These are phyloP conservation scores for Tricholoma bakamatsutake DNA, from an alignment of 768 basidiomycete genomes.

Conservation along the genomic window DNA sequence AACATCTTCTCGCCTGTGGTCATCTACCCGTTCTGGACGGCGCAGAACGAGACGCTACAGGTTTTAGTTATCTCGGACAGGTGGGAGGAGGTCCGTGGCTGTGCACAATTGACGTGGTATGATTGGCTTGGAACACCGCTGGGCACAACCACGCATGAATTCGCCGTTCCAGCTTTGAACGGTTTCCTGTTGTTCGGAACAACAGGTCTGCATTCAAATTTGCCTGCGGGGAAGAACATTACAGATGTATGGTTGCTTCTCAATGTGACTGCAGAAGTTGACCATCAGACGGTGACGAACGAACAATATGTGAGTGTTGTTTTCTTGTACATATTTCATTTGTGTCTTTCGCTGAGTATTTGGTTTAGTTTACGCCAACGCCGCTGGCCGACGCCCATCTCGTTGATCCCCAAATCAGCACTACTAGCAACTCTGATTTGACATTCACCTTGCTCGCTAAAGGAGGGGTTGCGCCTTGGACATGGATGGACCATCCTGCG, in stretches of 20 bases:
- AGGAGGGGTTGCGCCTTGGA: conserved; percentile 51
- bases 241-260: conserved; percentile 47
- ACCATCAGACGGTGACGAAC: conserved; percentile 35
- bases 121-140: conserved; percentile 44
- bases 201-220: conserved; percentile 35
- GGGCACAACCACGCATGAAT: conserved; percentile 29
- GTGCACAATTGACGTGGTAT: conserved; percentile 50
- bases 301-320: conserved; percentile 43
- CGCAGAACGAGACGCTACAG: conserved; percentile 39
- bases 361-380: conserved; percentile 42
- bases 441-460: conserved; percentile 47
- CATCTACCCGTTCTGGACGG: conserved; percentile 54
- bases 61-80: conserved; percentile 48
- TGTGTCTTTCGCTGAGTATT: conserved; percentile 1
- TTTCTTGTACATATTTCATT: not conserved
- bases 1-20: conserved; percentile 39
- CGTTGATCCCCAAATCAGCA: conserved; percentile 41
- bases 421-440: conserved; percentile 26
- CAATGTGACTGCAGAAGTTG: conserved; percentile 41
- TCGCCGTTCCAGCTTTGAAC: conserved; percentile 44
- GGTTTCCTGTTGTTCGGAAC: conserved; percentile 38
- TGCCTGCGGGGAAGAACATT: conserved; percentile 35
- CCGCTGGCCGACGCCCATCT: conserved; percentile 41
- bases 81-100: conserved; percentile 39
- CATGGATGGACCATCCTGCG: conserved; percentile 55